Percentiles rank a stretch among this genome's conserved stretches.
phyloP scores from a whole-genome alignment of 805 yeast species.

The Yarrowia sp. region DNA sequence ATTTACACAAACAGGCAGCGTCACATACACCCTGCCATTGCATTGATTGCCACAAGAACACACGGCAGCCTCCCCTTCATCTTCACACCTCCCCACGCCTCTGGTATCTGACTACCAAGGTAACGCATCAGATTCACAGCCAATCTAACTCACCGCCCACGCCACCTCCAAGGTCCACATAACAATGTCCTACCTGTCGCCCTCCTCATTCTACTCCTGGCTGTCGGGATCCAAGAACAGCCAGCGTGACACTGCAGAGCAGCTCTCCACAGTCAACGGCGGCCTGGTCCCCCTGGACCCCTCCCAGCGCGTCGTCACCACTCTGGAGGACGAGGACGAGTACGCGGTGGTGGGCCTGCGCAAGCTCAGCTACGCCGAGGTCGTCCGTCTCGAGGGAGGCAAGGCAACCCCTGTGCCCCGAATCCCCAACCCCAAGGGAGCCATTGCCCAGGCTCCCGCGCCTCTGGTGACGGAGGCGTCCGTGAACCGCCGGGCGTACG shows the following conservation, averaged over 20 bases:
- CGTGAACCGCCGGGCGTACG: constrained; percentile 12
- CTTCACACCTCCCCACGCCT: background rate
- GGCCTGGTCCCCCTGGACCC: constrained; percentile 25
- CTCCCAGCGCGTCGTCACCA: constrained; percentile 20
- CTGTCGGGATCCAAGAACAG: constrained; percentile 19
- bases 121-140: background rate
- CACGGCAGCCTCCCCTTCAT: no score
- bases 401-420: constrained; percentile 23
- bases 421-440: constrained; percentile 20
- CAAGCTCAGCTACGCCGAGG: constrained; percentile 54
- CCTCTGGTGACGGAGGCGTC: constrained; percentile 21
- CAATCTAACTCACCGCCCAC: background rate
- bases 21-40: background rate
- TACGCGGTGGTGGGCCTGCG: constrained; percentile 49
- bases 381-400: constrained; percentile 40
- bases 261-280: constrained; percentile 25
- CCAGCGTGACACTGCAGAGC: constrained; percentile 15
- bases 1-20: constrained; percentile 1
- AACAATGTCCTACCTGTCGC: constrained; percentile 19
- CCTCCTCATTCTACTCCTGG: constrained; percentile 24
- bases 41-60: background rate
- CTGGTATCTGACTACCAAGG: no score
- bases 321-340: constrained; percentile 37
- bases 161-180: background rate
- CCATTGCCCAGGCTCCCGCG: background rate